Evolutionary conservation across 768 basidiomycete species (phyloP).

Genomic region (Tylopilus plumbeoviolaceoides): DNA sequence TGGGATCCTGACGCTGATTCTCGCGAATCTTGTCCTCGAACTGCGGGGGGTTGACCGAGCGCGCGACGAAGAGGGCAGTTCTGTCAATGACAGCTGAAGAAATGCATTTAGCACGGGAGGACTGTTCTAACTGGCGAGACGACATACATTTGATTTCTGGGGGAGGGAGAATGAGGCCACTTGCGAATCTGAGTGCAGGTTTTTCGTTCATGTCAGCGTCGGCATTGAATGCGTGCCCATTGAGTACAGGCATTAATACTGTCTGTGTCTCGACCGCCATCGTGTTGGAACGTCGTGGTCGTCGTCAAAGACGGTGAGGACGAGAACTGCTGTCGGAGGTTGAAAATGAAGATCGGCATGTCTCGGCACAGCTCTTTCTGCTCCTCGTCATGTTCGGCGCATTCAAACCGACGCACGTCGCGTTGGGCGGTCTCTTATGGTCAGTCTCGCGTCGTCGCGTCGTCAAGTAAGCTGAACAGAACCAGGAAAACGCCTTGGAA

Average conservation of each 20-base stretch:
- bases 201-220: conserved; percentile 40
- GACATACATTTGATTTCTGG: conserved; percentile 86
- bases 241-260: conserved; percentile 34
- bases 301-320: conserved; percentile 17
- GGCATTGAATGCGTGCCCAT: conserved; percentile 40
- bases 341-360: conserved; percentile 22
- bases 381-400: conserved; percentile 70
- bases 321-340: conserved; percentile 19
- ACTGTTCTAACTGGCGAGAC: conserved; percentile 3
- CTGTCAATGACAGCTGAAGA: conserved; percentile 86
- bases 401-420: conserved; percentile 68
- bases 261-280: conserved; percentile 48
- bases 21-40: conserved; percentile 98
- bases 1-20: conserved; percentile 86
- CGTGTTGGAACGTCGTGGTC: conserved; percentile 24
- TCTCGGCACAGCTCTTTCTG: conserved; percentile 15
- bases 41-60: conserved; percentile 87
- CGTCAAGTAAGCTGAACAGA: background rate
- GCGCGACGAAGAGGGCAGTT: conserved; percentile 87
- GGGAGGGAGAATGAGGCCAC: conserved; percentile 91
- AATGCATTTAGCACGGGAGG: conserved; percentile 5
- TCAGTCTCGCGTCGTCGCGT: conserved; percentile 26
- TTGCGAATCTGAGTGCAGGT: conserved; percentile 54
- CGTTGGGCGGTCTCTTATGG: conserved; percentile 82
- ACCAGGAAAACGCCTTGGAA: conserved; percentile 93